Conservation (phyloP, 2,329 filamentous ascomycete species). For the Scytalidium lignicola region DNA sequence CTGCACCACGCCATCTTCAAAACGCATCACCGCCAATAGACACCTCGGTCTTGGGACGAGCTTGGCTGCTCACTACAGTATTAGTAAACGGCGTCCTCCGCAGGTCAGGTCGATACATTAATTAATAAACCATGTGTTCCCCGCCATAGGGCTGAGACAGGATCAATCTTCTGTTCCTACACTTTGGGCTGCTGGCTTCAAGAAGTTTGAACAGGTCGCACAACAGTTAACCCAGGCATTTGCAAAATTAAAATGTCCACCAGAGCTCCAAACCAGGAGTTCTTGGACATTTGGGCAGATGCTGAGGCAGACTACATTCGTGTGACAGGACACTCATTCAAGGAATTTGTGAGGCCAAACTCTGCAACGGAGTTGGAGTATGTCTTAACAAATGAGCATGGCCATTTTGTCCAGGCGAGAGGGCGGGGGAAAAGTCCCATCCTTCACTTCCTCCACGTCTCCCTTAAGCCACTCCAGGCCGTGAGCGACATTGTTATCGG, state of each 20-base stretch:
- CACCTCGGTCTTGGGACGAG: no score
- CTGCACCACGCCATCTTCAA: no score
- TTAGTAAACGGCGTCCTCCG: no score
- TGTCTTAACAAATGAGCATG: background rate
- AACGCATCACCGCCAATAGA: no score
- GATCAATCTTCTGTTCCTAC: no score
- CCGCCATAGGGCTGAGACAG: no score
- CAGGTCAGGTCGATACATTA: no score
- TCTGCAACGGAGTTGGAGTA: background rate
- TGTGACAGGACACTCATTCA: background rate
- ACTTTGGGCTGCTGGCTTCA: background rate
- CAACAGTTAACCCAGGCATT: no score
- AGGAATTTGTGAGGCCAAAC: background rate
- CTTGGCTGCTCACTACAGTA: no score
- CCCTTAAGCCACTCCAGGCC: background rate
- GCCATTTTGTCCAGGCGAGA: background rate
- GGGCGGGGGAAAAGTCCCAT: background rate
- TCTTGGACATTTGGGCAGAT: background rate
- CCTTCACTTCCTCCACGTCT: background rate
- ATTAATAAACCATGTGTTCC: no score
- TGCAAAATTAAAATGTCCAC: background rate
- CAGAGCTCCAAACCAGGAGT: background rate
- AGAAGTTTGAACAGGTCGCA: background rate
- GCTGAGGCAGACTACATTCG: background rate
- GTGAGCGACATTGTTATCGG: background rate